A percentile compares a stretch with the other conserved stretches of the same genome.
Conservation (phyloP, 805 yeast species). For the Sugiyamaella boreocaroliniensis region DNA sequence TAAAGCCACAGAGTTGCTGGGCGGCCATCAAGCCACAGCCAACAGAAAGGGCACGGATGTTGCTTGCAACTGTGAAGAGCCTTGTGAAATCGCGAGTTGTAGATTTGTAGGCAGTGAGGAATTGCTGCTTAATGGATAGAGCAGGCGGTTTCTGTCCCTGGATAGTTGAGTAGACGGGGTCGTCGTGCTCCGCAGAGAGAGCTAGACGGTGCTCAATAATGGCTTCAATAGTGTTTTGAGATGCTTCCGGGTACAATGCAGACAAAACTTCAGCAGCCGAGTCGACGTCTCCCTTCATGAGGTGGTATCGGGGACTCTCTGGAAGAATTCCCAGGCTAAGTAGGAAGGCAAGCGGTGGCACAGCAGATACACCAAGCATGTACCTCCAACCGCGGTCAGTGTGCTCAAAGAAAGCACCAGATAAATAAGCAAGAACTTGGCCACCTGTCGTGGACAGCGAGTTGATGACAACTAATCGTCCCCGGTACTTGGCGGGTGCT, state of each 20-base stretch:
- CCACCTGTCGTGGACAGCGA: conserved; percentile 91
- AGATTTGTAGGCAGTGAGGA: not conserved
- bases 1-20: conserved; percentile 95
- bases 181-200: not conserved
- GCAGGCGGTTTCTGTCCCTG: not conserved
- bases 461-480: conserved; percentile 49
- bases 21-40: conserved; percentile 94
- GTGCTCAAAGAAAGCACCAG: conserved; percentile 64
- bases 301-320: conserved; percentile 88
- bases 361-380: conserved; percentile 79
- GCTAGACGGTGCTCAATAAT: conserved; percentile 57
- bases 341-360: conserved; percentile 81
- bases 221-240: conserved; percentile 54
- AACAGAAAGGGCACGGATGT: conserved; percentile 66
- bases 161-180: not conserved
- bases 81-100: conserved; percentile 18
- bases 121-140: not conserved
- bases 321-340: conserved; percentile 75
- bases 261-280: conserved; percentile 63
- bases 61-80: conserved; percentile 26
- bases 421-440: conserved; percentile 86
- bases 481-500: conserved; percentile 27
- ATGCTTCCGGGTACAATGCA: conserved; percentile 56
- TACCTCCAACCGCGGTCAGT: conserved; percentile 88
- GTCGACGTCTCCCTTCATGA: conserved; percentile 58